Conservation (phyloP, 2,329 filamentous ascomycete genomes). For the Xylaria sp. region DNA sequence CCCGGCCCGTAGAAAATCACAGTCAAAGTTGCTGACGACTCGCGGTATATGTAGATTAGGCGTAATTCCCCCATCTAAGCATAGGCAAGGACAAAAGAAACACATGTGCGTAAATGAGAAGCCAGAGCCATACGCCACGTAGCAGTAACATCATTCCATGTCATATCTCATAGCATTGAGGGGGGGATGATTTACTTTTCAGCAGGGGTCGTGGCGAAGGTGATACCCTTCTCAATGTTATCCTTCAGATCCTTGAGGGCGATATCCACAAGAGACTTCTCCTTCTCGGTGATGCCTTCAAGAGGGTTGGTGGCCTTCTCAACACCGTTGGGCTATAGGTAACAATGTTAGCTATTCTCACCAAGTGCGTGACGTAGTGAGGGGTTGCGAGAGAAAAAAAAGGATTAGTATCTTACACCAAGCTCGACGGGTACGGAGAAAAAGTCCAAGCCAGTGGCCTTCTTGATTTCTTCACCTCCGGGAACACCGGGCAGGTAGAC, state of each 20-base stretch:
- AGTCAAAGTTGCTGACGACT: conserved; percentile 20
- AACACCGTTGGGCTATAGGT: conserved; percentile 77
- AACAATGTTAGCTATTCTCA: conserved; percentile 35
- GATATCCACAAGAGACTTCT: conserved; percentile 86
- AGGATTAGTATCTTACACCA: conserved; percentile 72
- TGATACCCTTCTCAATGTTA: conserved; percentile 94
- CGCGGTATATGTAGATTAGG: conserved; percentile 26
- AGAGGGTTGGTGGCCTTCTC: conserved; percentile 88
- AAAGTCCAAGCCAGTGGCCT: conserved; percentile 87
- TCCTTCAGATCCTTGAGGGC: conserved; percentile 82
- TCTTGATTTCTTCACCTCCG: conserved; percentile 85
- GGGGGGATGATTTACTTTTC: conserved; percentile 76
- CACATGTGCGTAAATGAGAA: conserved; percentile 37
- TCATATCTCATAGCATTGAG: conserved; percentile 39
- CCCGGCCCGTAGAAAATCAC: conserved; percentile 37
- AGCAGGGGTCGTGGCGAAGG: conserved; percentile 87
- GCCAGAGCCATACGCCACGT: conserved; percentile 32
- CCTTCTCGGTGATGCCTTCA: conserved; percentile 79
- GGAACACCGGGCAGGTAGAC: conserved; percentile 92
- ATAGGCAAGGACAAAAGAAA: conserved; percentile 31
- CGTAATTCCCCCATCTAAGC: conserved; percentile 31
- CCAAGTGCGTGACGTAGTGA: conserved; percentile 10
- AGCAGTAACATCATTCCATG: conserved; percentile 31
- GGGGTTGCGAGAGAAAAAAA: not conserved
- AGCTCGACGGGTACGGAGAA: conserved; percentile 97